Evolutionary conservation across 2,329 filamentous ascomycete species (phyloP), one percentile per base, ranked within the genome.

Genomic region (Cucurbitaria berberidis): DNA sequence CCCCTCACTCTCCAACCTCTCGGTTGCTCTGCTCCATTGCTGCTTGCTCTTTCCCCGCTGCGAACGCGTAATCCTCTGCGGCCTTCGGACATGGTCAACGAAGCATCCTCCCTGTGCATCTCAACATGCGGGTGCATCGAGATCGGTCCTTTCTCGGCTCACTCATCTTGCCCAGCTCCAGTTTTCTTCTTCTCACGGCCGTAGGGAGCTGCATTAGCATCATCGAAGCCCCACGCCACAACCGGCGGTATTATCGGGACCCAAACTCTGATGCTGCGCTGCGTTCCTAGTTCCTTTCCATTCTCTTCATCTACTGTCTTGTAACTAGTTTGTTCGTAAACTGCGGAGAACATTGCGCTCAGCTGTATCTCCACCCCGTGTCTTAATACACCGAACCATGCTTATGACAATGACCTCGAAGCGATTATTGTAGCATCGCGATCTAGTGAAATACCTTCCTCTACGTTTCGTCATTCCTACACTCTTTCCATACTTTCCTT

Each of bases 1-100:
- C 58, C 57, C 55, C 57, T 63, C 60, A 51, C 46, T 48, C 52
- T 55, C 47, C 35, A 56, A 40, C 53, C 56, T 59, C 53, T 56
- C 43, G 43, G 47, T 48, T 46, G 48, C 53, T 41, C 30, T 38
- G 19, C 27, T 43, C 39, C 45, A 34, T 47, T 42, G 21, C 32
- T 42, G 29, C 30, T 47, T 32, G 29, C 49, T 46, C 38, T 53
- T 53, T 51, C 52, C 47, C 50, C 51, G 51, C 48, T 38, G 44
- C 50, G 48, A 60, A 62, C 60, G 57, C 60, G 60, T 62, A 58
- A 62, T 59, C 51, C 35, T 36, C 19, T 40, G 26, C 40, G 29
- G 29, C 50, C 42, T 13, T 29, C 42, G 45, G 40, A 49, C 42
- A 46, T 45, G 40, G 51, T 53, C 59, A 53, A 32, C 43, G 34